phyloP scores from a whole-genome alignment of 2,329 filamentous ascomycete genomes.

The Colletotrichum scovillei region DNA sequence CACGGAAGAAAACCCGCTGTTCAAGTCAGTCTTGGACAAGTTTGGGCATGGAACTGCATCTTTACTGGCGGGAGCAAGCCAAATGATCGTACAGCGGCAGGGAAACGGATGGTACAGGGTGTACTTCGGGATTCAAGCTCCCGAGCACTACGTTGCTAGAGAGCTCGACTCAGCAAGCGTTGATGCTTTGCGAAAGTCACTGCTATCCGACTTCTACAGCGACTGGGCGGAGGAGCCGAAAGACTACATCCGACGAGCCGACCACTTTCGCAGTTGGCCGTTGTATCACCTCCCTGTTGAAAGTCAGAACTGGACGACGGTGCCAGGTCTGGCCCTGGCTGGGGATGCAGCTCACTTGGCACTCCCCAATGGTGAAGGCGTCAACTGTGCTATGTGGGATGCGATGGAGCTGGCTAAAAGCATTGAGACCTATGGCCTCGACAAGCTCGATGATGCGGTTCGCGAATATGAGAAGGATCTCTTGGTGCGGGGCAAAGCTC shows the following conservation, averaged over 20 bases:
- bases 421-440: not conserved
- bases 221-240: not conserved
- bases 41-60: not conserved
- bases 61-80: not conserved
- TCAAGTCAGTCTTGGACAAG: not conserved
- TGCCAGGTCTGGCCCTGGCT: constrained; percentile 56
- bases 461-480: not conserved
- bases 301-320: constrained; percentile 46
- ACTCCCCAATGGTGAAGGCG: constrained; percentile 59
- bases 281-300: not conserved
- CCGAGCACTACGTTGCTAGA: not conserved
- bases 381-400: constrained; percentile 60
- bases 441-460: not conserved
- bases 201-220: not conserved
- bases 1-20: not conserved
- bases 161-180: not conserved
- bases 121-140: not conserved
- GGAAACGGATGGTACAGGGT: not conserved
- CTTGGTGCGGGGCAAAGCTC: not conserved
- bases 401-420: constrained; percentile 49
- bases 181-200: not conserved
- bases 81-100: not conserved
- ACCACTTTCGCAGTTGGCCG: not conserved
- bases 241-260: not conserved
- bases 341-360: constrained; percentile 62